These are phyloP conservation scores for Fusarium praegraminearum DNA, from an alignment of 2,329 filamentous ascomycete species.

Conservation along the genomic window DNA sequence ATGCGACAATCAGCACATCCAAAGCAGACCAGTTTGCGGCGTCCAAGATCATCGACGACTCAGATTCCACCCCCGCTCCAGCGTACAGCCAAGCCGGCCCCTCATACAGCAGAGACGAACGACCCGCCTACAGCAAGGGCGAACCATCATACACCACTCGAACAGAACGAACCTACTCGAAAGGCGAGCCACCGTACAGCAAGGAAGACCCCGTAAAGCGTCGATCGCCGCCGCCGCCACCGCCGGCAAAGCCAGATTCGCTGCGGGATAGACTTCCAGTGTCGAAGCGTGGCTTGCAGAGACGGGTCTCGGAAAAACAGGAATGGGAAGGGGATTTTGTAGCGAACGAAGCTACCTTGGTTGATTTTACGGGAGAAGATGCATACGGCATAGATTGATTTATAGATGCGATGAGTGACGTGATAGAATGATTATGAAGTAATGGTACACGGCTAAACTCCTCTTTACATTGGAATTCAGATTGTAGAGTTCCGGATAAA, in stretches of 20 bases:
- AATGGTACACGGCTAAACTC: slow-evolving; percentile 14
- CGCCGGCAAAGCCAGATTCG: slow-evolving; percentile 10
- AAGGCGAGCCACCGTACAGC: slow-evolving; percentile 4
- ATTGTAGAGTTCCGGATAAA: not conserved
- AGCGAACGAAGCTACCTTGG: slow-evolving; percentile 36
- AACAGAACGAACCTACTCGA: slow-evolving; percentile 13
- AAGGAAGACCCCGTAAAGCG: slow-evolving; percentile 3
- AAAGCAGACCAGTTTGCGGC: slow-evolving; percentile 26
- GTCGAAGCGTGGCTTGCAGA: slow-evolving; percentile 32
- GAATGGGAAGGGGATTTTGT: slow-evolving; percentile 36
- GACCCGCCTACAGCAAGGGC: slow-evolving; percentile 12
- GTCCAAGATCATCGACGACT: slow-evolving; percentile 32
- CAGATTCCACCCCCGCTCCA: slow-evolving; percentile 12
- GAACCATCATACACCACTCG: slow-evolving; percentile 7
- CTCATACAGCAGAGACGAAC: slow-evolving; percentile 16
- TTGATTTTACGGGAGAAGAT: slow-evolving; percentile 37
- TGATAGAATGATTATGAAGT: slow-evolving; percentile 26
- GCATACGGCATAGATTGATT: slow-evolving; percentile 31
- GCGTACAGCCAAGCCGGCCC: slow-evolving; percentile 22
- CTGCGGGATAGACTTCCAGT: slow-evolving; percentile 19
- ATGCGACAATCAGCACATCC: slow-evolving; percentile 24
- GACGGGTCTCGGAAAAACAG: slow-evolving; percentile 23
- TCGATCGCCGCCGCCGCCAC: not conserved
- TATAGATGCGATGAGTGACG: slow-evolving; percentile 12
- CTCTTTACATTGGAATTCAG: not conserved